phyloP scores from a whole-genome alignment of 371 early-diverging fungal genomes.

The Basidiobolus meristosporus region DNA sequence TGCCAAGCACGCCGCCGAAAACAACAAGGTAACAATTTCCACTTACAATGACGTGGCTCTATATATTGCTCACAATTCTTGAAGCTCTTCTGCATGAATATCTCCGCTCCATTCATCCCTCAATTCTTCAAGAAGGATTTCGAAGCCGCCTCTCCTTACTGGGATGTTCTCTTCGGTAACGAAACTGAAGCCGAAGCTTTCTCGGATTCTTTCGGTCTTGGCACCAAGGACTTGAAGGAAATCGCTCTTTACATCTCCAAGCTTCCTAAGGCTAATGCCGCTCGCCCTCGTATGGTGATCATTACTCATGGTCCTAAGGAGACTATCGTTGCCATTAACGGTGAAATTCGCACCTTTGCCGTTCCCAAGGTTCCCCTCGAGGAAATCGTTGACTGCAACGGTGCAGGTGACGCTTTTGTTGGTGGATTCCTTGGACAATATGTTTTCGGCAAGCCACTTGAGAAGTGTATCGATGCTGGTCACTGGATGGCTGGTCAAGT shows the following conservation, averaged over 20 bases:
- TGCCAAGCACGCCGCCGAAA: slow-evolving; percentile 72
- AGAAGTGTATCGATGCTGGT: slow-evolving; percentile 62
- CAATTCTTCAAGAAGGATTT: slow-evolving; percentile 79
- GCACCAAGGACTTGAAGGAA: slow-evolving; percentile 43
- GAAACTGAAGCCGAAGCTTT: slow-evolving; percentile 85
- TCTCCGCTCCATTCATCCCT: slow-evolving; percentile 88
- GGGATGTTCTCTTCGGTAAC: slow-evolving; percentile 86
- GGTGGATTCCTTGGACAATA: slow-evolving; percentile 82
- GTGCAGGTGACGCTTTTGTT: slow-evolving; percentile 92
- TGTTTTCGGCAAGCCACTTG: slow-evolving; percentile 43
- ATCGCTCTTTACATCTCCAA: slow-evolving; percentile 65
- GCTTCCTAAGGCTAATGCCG: slow-evolving; percentile 54
- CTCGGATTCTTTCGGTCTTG: slow-evolving; percentile 40
- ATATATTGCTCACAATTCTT: slow-evolving; percentile 8
- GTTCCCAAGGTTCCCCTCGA: slow-evolving; percentile 37
- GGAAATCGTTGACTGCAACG: slow-evolving; percentile 90
- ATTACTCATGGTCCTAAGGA: slow-evolving; percentile 77
- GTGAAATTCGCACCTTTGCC: slow-evolving; percentile 32
- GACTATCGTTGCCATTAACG: slow-evolving; percentile 46
- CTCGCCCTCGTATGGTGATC: slow-evolving; percentile 67
- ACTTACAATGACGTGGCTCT: not conserved
- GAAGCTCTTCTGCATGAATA: slow-evolving; percentile 65
- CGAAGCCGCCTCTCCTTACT: slow-evolving; percentile 58
- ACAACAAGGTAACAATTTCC: slow-evolving; percentile 21
- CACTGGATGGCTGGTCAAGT: slow-evolving; percentile 81